Evolutionary conservation across 2,329 filamentous ascomycete species (phyloP), one percentile per base, ranked within the genome.

Genomic region (Alternaria tenuissima): DNA sequence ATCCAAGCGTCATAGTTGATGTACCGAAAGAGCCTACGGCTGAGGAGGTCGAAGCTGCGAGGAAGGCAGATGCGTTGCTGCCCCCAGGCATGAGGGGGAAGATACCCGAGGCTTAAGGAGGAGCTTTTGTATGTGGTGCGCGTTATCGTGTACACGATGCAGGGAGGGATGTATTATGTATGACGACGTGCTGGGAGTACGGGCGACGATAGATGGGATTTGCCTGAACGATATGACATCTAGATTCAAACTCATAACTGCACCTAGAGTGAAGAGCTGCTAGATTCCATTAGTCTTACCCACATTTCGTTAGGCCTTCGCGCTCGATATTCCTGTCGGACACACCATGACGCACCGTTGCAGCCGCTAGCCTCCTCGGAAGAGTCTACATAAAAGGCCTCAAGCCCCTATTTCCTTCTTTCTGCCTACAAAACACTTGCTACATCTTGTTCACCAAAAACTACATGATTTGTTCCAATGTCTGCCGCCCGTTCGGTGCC

Each of bases 1-100:
- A 83, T 59, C 79, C 81, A 0, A 77, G 80, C 22, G 81, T 84
- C 2, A 72, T 84, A 43, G 80, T 82, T 5, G 79, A 83, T 66
- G 69, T 83, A 12, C 81, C 81, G 1, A 65, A 75, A 39, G 78
- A 76, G 12, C 81, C 81, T 26, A 79, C 76, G 1, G 78, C 81
- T 0, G 81, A 82, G 46, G 81, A 83, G 62, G 76, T 83, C 3
- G 78, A 79, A 55, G 75, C 75, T 61, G 74, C 74, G 18, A 67
- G 66, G 43, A 68, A 63, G 30, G 67, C 58, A 43, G 70, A 67
- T 22, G 66, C 54, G 11, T 5, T 56, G 20, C 34, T 52, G 4
- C 46, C 32, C 14, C 46, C 46, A 1, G 46, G 46, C 14, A 49
- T 26, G 46, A 49, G 46, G 8, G 46, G 46, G 20, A 36, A 49